Evolutionary conservation across 495 filamentous ascomycete species (phyloP).

Genomic region (Mytilinidion resinicola): DNA sequence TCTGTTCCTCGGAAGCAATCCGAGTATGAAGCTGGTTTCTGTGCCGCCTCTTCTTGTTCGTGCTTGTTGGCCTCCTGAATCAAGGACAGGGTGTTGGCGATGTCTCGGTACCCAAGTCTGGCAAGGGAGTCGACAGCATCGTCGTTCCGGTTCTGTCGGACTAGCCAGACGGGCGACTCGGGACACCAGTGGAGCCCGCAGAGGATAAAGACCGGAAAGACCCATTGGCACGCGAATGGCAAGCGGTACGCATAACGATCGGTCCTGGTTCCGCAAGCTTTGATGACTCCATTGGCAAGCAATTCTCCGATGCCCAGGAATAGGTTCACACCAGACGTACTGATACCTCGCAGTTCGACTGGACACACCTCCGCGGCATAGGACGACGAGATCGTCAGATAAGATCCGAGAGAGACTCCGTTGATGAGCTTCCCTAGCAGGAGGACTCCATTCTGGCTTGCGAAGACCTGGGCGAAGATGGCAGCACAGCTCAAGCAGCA

Average conservation of each 20-base stretch:
- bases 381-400: not conserved
- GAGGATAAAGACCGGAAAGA: slow-evolving; percentile 32
- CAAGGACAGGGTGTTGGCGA: slow-evolving; percentile 21
- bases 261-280: slow-evolving; percentile 16
- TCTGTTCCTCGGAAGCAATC: slow-evolving; percentile 25
- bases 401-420: not conserved
- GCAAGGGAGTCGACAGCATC: slow-evolving; percentile 11
- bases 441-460: not conserved
- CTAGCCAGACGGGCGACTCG: slow-evolving; percentile 26
- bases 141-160: slow-evolving; percentile 16
- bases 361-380: slow-evolving; percentile 1
- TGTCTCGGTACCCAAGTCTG: slow-evolving; percentile 17
- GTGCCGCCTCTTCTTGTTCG: slow-evolving; percentile 15
- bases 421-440: not conserved
- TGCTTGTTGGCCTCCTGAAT: slow-evolving; percentile 24
- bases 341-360: not conserved
- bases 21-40: slow-evolving; percentile 7
- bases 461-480: not conserved
- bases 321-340: not conserved
- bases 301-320: slow-evolving; percentile 16
- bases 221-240: slow-evolving; percentile 33
- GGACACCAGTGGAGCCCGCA: slow-evolving; percentile 22
- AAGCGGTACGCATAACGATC: slow-evolving; percentile 32
- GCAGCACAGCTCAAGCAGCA: slow-evolving; percentile 1
- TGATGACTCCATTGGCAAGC: slow-evolving; percentile 27